These are phyloP conservation scores for Venturia pyrina DNA, from an alignment of 2,329 filamentous ascomycete genomes.

Conservation along the genomic window DNA sequence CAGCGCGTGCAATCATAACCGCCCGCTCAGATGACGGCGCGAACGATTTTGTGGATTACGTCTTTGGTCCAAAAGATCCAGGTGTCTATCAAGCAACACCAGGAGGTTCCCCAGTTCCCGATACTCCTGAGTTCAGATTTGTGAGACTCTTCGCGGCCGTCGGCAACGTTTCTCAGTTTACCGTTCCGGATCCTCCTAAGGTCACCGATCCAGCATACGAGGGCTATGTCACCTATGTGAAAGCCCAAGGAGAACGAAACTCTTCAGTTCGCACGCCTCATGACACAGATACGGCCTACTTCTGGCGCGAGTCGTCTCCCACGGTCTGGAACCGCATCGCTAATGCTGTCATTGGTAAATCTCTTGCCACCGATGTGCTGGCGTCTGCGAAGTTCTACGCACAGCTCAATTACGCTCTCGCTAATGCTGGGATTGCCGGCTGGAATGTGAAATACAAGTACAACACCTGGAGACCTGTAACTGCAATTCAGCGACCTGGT, in stretches of 20 bases:
- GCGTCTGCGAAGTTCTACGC: slow-evolving; percentile 21
- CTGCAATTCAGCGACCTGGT: slow-evolving; percentile 16
- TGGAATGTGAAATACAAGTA: slow-evolving; percentile 21
- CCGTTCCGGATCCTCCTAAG: slow-evolving; percentile 18
- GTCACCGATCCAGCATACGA: slow-evolving; percentile 18
- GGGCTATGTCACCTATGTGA: slow-evolving; percentile 17
- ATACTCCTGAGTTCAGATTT: slow-evolving; percentile 21
- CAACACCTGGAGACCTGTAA: slow-evolving; percentile 20
- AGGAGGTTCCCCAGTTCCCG: slow-evolving; percentile 18
- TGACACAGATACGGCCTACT: slow-evolving; percentile 20
- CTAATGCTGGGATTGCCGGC: slow-evolving; percentile 21
- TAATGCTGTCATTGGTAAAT: slow-evolving; percentile 18
- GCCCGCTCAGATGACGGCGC: slow-evolving; percentile 19
- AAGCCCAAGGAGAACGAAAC: slow-evolving; percentile 19
- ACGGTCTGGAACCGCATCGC: slow-evolving; percentile 21
- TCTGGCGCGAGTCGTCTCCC: slow-evolving; percentile 20
- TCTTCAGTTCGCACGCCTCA: slow-evolving; percentile 19
- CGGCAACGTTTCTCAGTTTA: slow-evolving; percentile 19
- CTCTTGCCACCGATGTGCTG: slow-evolving; percentile 18
- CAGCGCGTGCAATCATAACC: slow-evolving; percentile 17
- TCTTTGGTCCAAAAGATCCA: slow-evolving; percentile 11
- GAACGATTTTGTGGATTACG: slow-evolving; percentile 20
- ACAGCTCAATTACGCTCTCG: slow-evolving; percentile 21
- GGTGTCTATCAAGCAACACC: slow-evolving; percentile 20
- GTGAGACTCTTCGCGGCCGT: slow-evolving; percentile 19